Conservation (phyloP, 2,329 filamentous ascomycete species). For the Falciphora oryzae region DNA sequence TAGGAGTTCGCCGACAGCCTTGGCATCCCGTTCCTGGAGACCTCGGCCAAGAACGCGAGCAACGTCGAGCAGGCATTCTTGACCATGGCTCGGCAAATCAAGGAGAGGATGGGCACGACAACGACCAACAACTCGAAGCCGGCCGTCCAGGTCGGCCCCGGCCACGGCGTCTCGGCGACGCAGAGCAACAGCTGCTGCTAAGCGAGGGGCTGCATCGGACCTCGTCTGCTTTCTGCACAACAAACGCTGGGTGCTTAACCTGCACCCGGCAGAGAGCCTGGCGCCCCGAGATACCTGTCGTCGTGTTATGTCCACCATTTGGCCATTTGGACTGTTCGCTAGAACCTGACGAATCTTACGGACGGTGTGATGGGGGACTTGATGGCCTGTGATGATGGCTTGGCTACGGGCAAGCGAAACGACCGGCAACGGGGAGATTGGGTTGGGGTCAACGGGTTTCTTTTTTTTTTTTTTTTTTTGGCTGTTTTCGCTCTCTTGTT, state of each 20-base stretch:
- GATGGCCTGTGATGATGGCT: not conserved
- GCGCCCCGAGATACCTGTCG: not conserved
- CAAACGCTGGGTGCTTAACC: not conserved
- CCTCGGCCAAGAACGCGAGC: conserved; percentile 97
- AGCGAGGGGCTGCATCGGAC: conserved; percentile 9
- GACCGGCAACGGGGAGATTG: not conserved
- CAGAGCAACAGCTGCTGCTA: conserved; percentile 30
- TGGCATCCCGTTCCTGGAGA: conserved; percentile 98
- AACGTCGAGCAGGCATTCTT: conserved; percentile 99
- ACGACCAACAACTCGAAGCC: conserved; percentile 97
- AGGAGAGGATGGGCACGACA: conserved; percentile 98
- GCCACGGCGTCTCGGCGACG: conserved; percentile 74
- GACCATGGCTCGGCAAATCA: conserved; percentile 99
- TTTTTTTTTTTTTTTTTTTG: conserved; percentile 8
- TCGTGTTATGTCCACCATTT: not conserved
- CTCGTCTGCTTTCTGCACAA: not conserved
- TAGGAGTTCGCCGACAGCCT: conserved; percentile 99
- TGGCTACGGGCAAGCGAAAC: not conserved
- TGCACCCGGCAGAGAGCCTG: not conserved
- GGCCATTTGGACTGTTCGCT: not conserved
- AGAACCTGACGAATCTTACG: not conserved
- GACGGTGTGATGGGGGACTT: not conserved
- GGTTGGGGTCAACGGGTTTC: not conserved
- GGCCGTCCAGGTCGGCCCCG: conserved; percentile 90
- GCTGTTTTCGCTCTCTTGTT: conserved; percentile 1